A percentile compares a stretch with the other conserved stretches of the same genome.
Evolutionary conservation across 192 early-diverging fungal genomes (phyloP).

Genomic region (Diversispora epigaea): DNA sequence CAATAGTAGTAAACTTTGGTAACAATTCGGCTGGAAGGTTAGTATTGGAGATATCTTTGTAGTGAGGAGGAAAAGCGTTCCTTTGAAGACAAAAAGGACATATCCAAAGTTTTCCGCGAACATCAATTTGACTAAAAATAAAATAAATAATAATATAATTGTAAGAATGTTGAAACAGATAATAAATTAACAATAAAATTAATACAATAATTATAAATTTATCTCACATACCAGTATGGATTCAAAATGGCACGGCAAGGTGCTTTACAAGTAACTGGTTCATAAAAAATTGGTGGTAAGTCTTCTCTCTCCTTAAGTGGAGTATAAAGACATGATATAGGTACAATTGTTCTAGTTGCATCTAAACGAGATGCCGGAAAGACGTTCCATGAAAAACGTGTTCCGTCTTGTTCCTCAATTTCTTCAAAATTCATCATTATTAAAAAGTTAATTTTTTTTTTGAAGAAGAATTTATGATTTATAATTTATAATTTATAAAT

Average conservation of each 20-base stretch:
- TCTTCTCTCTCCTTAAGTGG: conserved; percentile 90
- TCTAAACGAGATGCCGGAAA: conserved; percentile 92
- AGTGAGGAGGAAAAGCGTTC: conserved; percentile 97
- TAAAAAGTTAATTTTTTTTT: no score
- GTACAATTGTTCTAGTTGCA: conserved; percentile 92
- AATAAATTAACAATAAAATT: no score
- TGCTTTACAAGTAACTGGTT: conserved; percentile 96
- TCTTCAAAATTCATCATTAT: conserved; percentile 75
- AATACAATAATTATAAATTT: not conserved
- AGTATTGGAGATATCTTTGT: conserved; percentile 88
- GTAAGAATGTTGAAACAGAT: not conserved
- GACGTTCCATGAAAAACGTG: conserved; percentile 97
- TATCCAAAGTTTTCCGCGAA: conserved; percentile 94
- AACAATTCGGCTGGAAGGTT: conserved; percentile 93
- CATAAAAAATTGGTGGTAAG: conserved; percentile 84
- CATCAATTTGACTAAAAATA: conserved; percentile 83
- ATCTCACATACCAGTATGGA: conserved; percentile 83
- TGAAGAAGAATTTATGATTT: no score
- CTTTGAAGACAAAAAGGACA: conserved; percentile 98
- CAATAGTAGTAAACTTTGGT: conserved; percentile 91
- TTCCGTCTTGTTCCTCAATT: conserved; percentile 92
- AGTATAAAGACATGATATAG: conserved; percentile 91
- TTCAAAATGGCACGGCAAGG: conserved; percentile 95
- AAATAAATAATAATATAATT: not conserved
- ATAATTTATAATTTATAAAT: no score